Base-by-base conservation (phyloP, 2,329 filamentous ascomycete genomes). In the Simplicillium sp. region DNA sequence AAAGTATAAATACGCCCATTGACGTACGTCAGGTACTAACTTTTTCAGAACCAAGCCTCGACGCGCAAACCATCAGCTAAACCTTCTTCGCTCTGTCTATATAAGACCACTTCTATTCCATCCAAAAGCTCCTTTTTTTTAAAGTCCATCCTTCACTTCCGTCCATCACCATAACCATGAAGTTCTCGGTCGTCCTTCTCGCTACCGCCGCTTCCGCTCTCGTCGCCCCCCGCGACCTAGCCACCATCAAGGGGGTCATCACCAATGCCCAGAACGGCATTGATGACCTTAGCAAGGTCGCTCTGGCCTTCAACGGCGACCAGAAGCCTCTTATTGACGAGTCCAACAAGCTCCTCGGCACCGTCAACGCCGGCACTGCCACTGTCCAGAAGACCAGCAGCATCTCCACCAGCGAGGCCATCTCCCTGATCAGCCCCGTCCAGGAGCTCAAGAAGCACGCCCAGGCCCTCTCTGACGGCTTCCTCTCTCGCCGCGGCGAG, bases 401-500 rank as follows among this genome's bases (percentile, higher is more conserved):
- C 38, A 45, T 49, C 42, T 46, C 40, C 3, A 40, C 44, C 39
- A 44, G 47, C 33, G 47, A 49, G 36, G 43, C 46, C 9, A 33
- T 49, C 18, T 28, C 39, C 37, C 47, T 48, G 2, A 41, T 48
- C 31, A 39, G 42, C 28, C 36, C 35, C 33, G 47, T 49, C 39
- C 16, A 41, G 15, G 42, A 45, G 29, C 49, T 54, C 9, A 51
- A 53, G 39, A 41, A 37, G 14, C 43, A 48, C 36, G 50, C 45
- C 17, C 42, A 42, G 45, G 39, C 39, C 38, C 50, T 54, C 9
- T 38, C 43, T 43, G 37, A 37, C 18, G 50, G 51, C 38, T 49
- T 54, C 36, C 36, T 44, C 14, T 35, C 44, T 45, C 51, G 52
- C 50, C 50, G 51, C 46, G 17, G 40, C 29, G 40, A 44, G 18